Base-by-base conservation (phyloP, 2,329 filamentous ascomycete genomes). In the Rhinocladiella mackenziei region DNA sequence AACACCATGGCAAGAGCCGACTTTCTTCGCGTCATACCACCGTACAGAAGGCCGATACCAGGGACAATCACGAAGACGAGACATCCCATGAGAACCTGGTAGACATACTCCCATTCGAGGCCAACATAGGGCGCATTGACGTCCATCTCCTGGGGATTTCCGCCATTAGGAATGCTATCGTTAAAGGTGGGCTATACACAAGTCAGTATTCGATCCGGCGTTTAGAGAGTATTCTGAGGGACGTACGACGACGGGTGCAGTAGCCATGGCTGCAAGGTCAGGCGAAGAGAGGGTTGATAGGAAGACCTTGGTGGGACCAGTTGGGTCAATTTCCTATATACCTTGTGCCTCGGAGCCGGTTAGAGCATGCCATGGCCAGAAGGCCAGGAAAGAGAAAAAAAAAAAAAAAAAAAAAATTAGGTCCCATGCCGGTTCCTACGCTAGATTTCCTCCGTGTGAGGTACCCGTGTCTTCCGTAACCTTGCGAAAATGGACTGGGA, bases 31-130 rank as follows among this genome's bases (percentile, higher is more conserved):
- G 78, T 73, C 19, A 84, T 71, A 41, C 80, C 80, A 44, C 77
- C 75, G 62, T 84, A 83, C 1, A 84, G 65, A 5, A 84, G 69
- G 35, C 79, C 80, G 53, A 84, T 79, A 14, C 79, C 80, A 0
- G 80, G 80, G 44, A 83, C 80, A 58, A 84, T 84, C 38, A 83
- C 62, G 73, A 77, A 83, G 41, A 83, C 79, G 41, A 83, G 69
- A 60, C 76, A 79, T 10, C 66, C 69, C 59, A 77, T 80, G 54
- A 79, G 68, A 42, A 77, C 61, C 35, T 79, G 68, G 57, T 80
- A 83, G 28, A 72, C 71, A 60, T 81, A 81, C 57, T 83, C 73
- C 62, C 70, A 80, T 58, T 83, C 78, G 43, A 73, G 65, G 5
- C 78, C 78, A 17, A 61, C 62, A 59, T 78, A 83, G 56, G 78